Base-by-base conservation (phyloP, 352 stramenopile species). In the Globisporangium middletonii region DNA sequence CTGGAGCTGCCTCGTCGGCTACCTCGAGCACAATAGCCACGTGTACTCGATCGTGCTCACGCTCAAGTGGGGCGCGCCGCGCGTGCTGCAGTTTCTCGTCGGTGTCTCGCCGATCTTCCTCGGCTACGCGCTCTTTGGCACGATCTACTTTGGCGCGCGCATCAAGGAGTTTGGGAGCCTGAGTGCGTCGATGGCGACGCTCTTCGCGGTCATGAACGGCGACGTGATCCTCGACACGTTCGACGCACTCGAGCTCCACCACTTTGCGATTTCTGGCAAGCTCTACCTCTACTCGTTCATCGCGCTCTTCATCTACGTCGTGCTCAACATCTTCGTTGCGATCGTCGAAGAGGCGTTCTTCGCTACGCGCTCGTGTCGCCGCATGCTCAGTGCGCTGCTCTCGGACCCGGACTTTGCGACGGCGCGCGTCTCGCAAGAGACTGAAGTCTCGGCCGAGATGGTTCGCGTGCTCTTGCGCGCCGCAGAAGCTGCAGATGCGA, bases 301-400 rank as follows among this genome's bases (percentile, higher is more conserved):
- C 44, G 73, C 79, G 57, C 67, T 97, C n/a, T 97, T 96, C 66
- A 95, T 96, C 65, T 97, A 97, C 65, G 83, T 96, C 50, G 89
- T 97, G 53, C 74, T 97, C 50, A 97, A 97, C 60, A 87, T 97
- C 55, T 96, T 96, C 59, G 94, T 97, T 33, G 87, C 86, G 15
- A 93, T 97, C 53, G 82, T 96, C 45, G 89, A 97, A 50, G 86
- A 97, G 50, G 83, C 88, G 28, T 97, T 95, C 72, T 97, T 97
- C 57, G 83, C 86, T n/a, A 92, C 83, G 33, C 74, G 85, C 47
- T 75, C 76, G 26, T 83, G 70, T 30, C 67, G 77, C 2, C 72
- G 80, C n/a, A 72, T 77, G 53, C 67, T 92, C 18, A 80, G 77
- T 50, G 57, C 84, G 27, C 67, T 92, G 55, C 66, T 92, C 35